Percentiles rank a stretch among this genome's conserved stretches.
These are phyloP conservation scores for Stagonosporopsis vannaccii DNA, from an alignment of 2,329 filamentous ascomycete genomes.

Conservation along the genomic window DNA sequence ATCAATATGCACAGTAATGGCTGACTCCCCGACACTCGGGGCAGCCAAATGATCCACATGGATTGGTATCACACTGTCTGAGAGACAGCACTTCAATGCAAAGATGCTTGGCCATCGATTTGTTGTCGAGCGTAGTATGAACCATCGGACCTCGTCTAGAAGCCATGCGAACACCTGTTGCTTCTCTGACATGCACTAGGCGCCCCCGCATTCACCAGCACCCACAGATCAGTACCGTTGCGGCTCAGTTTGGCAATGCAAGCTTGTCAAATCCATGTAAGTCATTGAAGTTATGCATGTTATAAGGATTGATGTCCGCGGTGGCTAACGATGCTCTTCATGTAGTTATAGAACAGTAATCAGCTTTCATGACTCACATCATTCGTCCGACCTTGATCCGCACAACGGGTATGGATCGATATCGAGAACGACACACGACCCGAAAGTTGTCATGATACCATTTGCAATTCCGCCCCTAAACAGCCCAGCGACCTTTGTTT, in stretches of 20 bases:
- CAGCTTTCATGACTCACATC: no score
- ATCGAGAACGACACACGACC: background rate
- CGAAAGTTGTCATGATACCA: background rate
- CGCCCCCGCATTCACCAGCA: constrained; percentile 5
- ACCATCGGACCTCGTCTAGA: background rate
- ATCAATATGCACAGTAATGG: background rate
- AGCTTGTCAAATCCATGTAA: background rate
- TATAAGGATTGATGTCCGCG: background rate
- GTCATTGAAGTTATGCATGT: background rate
- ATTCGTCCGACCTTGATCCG: no score
- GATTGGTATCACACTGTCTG: background rate
- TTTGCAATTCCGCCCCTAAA: background rate
- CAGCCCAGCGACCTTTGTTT: background rate
- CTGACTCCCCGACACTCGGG: background rate
- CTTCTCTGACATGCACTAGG: background rate
- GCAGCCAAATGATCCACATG: background rate
- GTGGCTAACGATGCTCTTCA: background rate
- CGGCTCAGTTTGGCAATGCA: constrained; percentile 1
- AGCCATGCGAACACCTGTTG: constrained; percentile 9
- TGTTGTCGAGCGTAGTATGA: background rate
- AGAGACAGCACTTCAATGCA: background rate
- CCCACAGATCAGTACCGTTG: background rate
- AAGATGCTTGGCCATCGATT: background rate
- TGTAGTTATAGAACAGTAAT: no score
- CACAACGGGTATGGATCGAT: background rate